A percentile compares a stretch with the other conserved stretches of the same genome.
phyloP scores from a whole-genome alignment of 768 basidiomycete genomes.

The Naematelia aurantialba region DNA sequence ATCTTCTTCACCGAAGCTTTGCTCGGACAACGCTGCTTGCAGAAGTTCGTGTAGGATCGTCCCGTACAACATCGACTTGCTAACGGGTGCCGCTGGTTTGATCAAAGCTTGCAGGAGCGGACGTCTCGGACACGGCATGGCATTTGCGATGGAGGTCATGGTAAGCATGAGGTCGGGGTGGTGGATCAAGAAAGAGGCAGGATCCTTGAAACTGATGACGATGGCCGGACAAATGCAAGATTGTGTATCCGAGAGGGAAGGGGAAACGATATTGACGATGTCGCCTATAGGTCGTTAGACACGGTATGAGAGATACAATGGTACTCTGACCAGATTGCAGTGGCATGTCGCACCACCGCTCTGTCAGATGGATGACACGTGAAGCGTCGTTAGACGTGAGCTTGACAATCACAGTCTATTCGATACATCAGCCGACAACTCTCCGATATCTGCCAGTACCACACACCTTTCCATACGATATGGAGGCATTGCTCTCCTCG shows the following conservation, averaged over 20 bases:
- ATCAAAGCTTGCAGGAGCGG: constrained; percentile 64
- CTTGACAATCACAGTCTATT: constrained; percentile 26
- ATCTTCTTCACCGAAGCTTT: constrained; percentile 36
- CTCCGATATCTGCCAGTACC: background rate
- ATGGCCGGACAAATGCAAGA: constrained; percentile 24
- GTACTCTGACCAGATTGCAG: constrained; percentile 58
- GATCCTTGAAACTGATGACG: constrained; percentile 58
- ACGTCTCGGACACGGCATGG: constrained; percentile 76
- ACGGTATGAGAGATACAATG: background rate
- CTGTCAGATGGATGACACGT: constrained; percentile 61
- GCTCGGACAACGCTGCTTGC: constrained; percentile 64
- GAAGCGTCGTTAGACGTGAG: constrained; percentile 40
- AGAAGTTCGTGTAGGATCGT: constrained; percentile 89
- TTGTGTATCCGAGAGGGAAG: constrained; percentile 55
- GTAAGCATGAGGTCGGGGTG: constrained; percentile 92
- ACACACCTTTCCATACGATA: constrained; percentile 27
- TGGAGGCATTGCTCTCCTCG: background rate
- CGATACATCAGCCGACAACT: background rate
- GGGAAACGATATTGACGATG: constrained; percentile 63
- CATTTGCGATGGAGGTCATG: constrained; percentile 78
- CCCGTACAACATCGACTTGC: constrained; percentile 65
- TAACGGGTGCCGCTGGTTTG: constrained; percentile 57
- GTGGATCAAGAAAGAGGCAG: constrained; percentile 66
- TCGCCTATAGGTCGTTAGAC: constrained; percentile 58
- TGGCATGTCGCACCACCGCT: constrained; percentile 72